A percentile compares a stretch with the other conserved stretches of the same genome.
These are phyloP conservation scores for Zanthoxylum bungeanum DNA, from an alignment of 345 rosid species.

Conservation along the genomic window DNA sequence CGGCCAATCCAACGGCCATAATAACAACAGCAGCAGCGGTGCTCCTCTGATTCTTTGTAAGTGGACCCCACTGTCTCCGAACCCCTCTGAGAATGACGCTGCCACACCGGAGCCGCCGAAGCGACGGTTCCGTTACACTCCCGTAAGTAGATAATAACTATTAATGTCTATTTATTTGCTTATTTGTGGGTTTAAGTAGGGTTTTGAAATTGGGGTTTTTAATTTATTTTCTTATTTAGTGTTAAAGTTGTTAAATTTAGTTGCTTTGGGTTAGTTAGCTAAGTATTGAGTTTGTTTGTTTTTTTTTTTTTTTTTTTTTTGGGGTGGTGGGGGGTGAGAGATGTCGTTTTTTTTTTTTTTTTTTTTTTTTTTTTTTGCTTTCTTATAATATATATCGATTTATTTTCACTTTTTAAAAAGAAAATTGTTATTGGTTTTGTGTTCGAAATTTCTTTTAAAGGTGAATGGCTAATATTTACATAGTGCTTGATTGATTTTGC, in stretches of 20 bases:
- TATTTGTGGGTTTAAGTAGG: slow-evolving; percentile 7
- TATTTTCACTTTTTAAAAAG: background rate
- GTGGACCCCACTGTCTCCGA: slow-evolving; percentile 80
- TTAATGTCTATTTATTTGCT: no score
- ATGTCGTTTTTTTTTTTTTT: background rate
- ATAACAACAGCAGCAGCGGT: slow-evolving; percentile 23
- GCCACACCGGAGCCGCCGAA: slow-evolving; percentile 51
- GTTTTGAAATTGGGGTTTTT: background rate
- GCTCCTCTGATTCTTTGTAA: slow-evolving; percentile 74
- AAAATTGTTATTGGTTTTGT: background rate
- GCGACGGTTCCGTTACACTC: slow-evolving; percentile 83
- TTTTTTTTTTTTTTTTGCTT: background rate
- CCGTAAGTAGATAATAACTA: slow-evolving; percentile 53
- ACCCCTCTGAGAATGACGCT: slow-evolving; percentile 34
- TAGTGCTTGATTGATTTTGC: background rate
- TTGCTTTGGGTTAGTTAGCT: background rate
- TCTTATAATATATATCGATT: background rate
- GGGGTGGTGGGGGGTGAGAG: no score
- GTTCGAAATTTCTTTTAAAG: background rate
- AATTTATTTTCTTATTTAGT: no score
- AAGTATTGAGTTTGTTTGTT: background rate
- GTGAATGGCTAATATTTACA: background rate
- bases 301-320: background rate
- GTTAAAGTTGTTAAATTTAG: background rate
- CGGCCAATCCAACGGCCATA: slow-evolving; percentile 45